A percentile compares a stretch with the other conserved stretches of the same genome.
phyloP scores from a whole-genome alignment of 2,329 filamentous ascomycete species.

The Lithohypha guttulata region DNA sequence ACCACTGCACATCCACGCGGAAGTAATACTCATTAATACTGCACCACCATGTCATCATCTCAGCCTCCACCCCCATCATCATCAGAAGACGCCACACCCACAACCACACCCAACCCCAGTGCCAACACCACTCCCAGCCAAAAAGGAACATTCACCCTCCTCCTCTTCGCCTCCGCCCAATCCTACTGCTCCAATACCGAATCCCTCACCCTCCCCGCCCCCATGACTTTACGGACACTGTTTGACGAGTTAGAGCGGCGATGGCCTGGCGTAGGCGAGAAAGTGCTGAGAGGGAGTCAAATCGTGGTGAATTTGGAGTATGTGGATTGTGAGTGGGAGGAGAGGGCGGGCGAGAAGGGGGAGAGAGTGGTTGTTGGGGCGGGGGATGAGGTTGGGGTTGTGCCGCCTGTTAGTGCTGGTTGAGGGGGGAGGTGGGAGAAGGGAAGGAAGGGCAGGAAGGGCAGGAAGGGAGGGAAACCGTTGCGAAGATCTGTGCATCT shows the following conservation, averaged over 20 bases:
- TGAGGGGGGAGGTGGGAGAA: too few species aligned
- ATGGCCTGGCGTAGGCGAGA: slow-evolving; percentile 33
- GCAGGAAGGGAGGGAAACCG: too few species aligned
- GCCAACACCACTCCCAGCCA: slow-evolving; percentile 2
- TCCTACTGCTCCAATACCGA: slow-evolving; percentile 31
- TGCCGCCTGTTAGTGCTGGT: slow-evolving; percentile 39
- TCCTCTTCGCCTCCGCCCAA: slow-evolving; percentile 37
- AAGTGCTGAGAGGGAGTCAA: slow-evolving; percentile 31
- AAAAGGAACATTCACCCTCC: slow-evolving; percentile 29
- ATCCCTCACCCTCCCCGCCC: slow-evolving; percentile 30
- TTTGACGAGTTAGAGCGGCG: slow-evolving; percentile 30
- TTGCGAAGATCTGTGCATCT: too few species aligned
- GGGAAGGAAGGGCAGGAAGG: too few species aligned
- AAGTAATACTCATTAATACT: too few species aligned
- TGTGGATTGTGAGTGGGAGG: slow-evolving; percentile 27
- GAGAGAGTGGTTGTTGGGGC: slow-evolving; percentile 25
- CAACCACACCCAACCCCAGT: slow-evolving; percentile 7
- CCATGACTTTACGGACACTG: slow-evolving; percentile 29
- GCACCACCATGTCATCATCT: too few species aligned
- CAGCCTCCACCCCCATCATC: background rate
- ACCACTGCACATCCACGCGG: too few species aligned
- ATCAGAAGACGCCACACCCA: too few species aligned
- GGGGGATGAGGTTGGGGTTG: slow-evolving; percentile 36
- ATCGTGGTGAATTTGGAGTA: slow-evolving; percentile 36
- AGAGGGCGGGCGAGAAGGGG: slow-evolving; percentile 11